Evolutionary conservation across 805 yeast genomes (phyloP).

Genomic region (Zygosaccharomyces kombuchaensis): DNA sequence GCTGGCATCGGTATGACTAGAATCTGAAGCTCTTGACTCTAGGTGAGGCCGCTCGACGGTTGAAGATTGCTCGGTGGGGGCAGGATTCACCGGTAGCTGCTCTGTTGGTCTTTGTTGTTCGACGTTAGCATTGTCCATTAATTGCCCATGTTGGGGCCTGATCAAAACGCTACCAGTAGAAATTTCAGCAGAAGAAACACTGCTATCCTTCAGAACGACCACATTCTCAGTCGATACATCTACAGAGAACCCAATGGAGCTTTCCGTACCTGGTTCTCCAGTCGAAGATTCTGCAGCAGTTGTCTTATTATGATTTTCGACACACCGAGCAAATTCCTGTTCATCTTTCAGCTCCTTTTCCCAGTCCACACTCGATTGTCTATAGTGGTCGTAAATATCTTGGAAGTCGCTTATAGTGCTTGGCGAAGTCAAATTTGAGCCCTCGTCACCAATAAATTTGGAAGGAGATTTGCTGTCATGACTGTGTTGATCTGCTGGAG

Average conservation of each 20-base stretch:
- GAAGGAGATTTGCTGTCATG: slow-evolving; percentile 5
- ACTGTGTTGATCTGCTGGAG: slow-evolving; percentile 2
- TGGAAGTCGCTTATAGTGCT: slow-evolving; percentile 20
- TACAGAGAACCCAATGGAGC: background rate
- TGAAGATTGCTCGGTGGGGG: background rate
- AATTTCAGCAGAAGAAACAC: slow-evolving; percentile 15
- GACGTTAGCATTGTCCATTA: background rate
- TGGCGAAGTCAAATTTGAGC: slow-evolving; percentile 9
- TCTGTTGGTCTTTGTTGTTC: background rate
- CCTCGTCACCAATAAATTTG: slow-evolving; percentile 2
- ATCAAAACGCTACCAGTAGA: slow-evolving; percentile 16
- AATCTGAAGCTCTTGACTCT: background rate
- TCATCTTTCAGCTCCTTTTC: slow-evolving; percentile 12
- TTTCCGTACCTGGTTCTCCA: background rate
- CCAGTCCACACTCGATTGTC: slow-evolving; percentile 24
- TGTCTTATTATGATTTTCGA: background rate
- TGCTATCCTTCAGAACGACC: slow-evolving; percentile 14
- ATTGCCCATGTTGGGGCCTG: slow-evolving; percentile 10
- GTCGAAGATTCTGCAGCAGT: background rate
- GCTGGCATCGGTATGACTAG: background rate
- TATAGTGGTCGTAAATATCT: slow-evolving; percentile 31
- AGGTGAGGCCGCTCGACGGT: background rate
- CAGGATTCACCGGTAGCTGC: background rate
- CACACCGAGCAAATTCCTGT: background rate
- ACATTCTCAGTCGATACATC: slow-evolving; percentile 4